phyloP scores from a whole-genome alignment of 768 basidiomycete genomes.

The Hortiboletus campestris region DNA sequence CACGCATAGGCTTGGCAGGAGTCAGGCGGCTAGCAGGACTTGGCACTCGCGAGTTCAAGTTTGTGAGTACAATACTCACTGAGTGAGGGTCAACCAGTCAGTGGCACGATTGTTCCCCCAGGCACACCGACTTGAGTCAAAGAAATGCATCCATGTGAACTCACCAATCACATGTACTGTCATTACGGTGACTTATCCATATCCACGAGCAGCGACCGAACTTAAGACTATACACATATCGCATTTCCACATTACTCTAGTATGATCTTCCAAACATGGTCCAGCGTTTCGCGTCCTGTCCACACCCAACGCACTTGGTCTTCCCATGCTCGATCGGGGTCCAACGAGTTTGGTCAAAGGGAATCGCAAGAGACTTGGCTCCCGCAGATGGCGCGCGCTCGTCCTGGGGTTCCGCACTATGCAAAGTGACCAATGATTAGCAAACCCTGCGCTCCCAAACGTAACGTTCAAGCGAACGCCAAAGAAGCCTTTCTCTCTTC shows the following conservation, averaged over 20 bases:
- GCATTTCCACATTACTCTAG: constrained; percentile 33
- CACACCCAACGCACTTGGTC: constrained; percentile 90
- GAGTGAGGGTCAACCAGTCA: too few relatives aligned
- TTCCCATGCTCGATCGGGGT: constrained; percentile 75
- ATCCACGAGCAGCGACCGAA: background rate
- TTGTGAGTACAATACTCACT: too few relatives aligned
- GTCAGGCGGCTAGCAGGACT: too few relatives aligned
- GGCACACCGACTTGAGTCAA: background rate
- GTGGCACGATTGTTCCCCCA: background rate
- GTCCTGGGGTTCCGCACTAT: constrained; percentile 82
- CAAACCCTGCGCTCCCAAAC: background rate
- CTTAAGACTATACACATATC: too few relatives aligned
- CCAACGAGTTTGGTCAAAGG: constrained; percentile 88
- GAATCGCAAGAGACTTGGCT: constrained; percentile 95
- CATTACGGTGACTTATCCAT: background rate
- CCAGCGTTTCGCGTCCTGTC: constrained; percentile 88
- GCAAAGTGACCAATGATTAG: constrained; percentile 4
- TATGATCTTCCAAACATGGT: constrained; percentile 94
- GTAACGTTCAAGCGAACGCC: background rate
- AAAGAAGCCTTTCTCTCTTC: background rate
- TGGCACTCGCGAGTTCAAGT: background rate
- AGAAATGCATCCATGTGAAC: background rate
- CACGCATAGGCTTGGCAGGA: too few relatives aligned
- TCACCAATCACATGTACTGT: background rate
- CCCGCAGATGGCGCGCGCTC: constrained; percentile 96